Conservation (phyloP, 371 early-diverging fungal genomes). For the Lichtheimia corymbifera region DNA sequence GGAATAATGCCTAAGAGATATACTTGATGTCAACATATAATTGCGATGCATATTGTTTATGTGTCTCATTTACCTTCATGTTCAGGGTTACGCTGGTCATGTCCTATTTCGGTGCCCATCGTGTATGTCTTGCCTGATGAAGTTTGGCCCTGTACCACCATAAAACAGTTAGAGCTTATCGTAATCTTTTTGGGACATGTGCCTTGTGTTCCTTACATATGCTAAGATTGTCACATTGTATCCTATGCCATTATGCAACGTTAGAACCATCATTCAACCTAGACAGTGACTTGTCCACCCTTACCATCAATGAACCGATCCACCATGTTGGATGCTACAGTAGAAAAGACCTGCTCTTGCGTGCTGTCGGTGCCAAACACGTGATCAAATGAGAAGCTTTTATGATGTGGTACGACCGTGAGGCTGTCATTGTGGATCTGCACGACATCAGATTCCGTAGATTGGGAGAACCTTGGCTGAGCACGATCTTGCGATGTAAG, state of each 20-base stretch:
- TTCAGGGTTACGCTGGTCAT: conserved; percentile 50
- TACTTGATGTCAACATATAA: neutral
- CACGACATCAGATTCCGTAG: conserved; percentile 40
- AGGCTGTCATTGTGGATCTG: conserved; percentile 36
- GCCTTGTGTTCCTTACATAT: conserved; percentile 64
- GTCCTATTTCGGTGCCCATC: conserved; percentile 87
- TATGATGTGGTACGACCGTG: conserved; percentile 51
- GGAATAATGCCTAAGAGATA: conserved; percentile 79
- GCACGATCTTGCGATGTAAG: conserved; percentile 47
- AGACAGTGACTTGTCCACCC: no score
- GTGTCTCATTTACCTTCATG: conserved; percentile 42
- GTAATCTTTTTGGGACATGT: neutral
- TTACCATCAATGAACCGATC: conserved; percentile 87
- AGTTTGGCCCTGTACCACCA: conserved; percentile 70
- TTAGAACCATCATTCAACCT: no score
- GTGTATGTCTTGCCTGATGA: conserved; percentile 98
- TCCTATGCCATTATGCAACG: conserved; percentile 40
- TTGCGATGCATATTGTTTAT: neutral
- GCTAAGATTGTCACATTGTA: conserved; percentile 96
- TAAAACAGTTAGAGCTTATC: conserved; percentile 4
- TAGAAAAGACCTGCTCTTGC: conserved; percentile 77
- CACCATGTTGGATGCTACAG: conserved; percentile 70
- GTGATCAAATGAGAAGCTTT: conserved; percentile 20
- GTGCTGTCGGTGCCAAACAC: conserved; percentile 23
- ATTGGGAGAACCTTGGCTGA: conserved; percentile 44